Evolutionary conservation across 129 eudicot genomes (phyloP).

Genomic region (Pseudognaphalium luteoalbum): DNA sequence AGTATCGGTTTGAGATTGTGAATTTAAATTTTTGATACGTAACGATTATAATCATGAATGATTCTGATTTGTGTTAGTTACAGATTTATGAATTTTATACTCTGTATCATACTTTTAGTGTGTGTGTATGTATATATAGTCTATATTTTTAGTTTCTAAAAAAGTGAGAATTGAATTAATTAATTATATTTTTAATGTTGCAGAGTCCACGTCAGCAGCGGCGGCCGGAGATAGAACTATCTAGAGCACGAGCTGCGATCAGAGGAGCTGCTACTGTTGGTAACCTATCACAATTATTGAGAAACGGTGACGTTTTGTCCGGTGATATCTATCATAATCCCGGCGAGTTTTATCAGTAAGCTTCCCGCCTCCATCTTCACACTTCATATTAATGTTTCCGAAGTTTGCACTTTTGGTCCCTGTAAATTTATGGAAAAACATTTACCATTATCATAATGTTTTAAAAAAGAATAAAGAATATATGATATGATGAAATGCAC

Average conservation of each 20-base stretch:
- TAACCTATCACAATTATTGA: slow-evolving; percentile 33
- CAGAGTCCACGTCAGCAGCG: slow-evolving; percentile 39
- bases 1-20: slow-evolving; percentile 9
- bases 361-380: neutral
- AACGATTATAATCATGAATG: neutral
- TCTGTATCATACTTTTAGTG: neutral
- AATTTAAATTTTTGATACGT: neutral
- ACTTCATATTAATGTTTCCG: neutral
- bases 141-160: neutral
- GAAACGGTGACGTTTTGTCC: slow-evolving; percentile 32
- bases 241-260: slow-evolving; percentile 71
- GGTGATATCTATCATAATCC: slow-evolving; percentile 57
- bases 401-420: slow-evolving; percentile 10
- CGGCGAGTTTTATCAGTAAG: slow-evolving; percentile 73
- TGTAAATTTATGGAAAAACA: neutral
- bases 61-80: neutral
- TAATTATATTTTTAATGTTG: slow-evolving; percentile 8
- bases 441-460: neutral
- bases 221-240: slow-evolving; percentile 60
- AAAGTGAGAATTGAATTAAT: neutral
- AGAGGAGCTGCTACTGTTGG: slow-evolving; percentile 44
- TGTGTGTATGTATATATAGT: neutral
- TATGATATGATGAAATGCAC: neutral
- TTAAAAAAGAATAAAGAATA: neutral
- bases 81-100: neutral